A percentile compares a stretch with the other conserved stretches of the same genome.
Conservation (phyloP, 139 green algal species). For the Chlamydomonas schloesseri region DNA sequence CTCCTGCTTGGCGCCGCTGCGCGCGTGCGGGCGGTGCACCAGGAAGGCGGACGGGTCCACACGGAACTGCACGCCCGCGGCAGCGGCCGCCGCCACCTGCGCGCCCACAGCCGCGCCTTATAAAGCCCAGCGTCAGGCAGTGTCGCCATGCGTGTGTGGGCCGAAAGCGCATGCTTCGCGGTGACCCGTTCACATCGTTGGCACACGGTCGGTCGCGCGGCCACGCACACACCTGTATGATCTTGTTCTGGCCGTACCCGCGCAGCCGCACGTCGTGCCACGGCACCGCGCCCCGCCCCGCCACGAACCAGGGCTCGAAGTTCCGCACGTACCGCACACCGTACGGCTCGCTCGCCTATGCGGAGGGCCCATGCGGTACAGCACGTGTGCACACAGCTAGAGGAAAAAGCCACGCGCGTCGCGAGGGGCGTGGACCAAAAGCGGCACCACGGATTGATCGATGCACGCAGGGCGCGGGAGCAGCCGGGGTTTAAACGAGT, state of each 20-base stretch:
- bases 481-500: no score
- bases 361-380: not conserved
- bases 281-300: constrained; percentile 20
- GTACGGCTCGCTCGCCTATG: constrained; percentile 17
- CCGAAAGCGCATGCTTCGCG: not conserved
- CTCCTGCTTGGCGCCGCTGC: constrained; percentile 28
- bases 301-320: constrained; percentile 73
- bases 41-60: constrained; percentile 54
- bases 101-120: not conserved
- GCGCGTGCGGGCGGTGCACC: constrained; percentile 56
- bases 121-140: no score
- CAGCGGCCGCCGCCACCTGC: constrained; percentile 13
- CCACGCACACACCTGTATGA: constrained; percentile 35
- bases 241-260: constrained; percentile 75
- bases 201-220: not conserved
- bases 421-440: no score
- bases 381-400: no score
- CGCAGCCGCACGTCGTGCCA: constrained; percentile 64
- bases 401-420: no score
- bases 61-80: not conserved
- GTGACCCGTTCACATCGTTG: not conserved
- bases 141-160: not conserved
- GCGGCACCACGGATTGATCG: no score
- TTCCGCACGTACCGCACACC: constrained; percentile 10
- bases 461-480: no score